Evolutionary conservation across 129 eudicot genomes (phyloP).

Genomic region (Arctium minus): DNA sequence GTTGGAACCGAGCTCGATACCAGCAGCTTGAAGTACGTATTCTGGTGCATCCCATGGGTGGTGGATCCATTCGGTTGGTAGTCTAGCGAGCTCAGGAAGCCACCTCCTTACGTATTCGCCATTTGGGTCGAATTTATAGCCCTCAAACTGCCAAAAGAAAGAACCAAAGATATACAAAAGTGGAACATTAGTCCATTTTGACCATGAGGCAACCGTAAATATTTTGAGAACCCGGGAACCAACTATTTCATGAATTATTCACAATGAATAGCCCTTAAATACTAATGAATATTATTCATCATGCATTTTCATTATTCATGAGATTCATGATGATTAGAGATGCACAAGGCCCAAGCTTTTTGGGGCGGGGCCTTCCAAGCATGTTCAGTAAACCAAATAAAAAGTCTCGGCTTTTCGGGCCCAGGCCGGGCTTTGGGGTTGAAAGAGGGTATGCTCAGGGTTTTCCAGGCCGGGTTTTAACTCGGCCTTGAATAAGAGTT

Average conservation of each 20-base stretch:
- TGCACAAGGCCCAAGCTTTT: not conserved
- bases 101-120: slow-evolving; percentile 92
- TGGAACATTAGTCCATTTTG: not conserved
- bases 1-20: slow-evolving; percentile 81
- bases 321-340: not conserved
- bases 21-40: slow-evolving; percentile 80
- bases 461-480: no score
- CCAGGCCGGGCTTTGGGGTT: no score
- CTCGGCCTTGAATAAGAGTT: no score
- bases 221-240: not conserved
- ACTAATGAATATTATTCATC: not conserved
- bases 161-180: not conserved
- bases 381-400: not conserved
- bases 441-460: no score
- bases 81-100: slow-evolving; percentile 85
- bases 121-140: slow-evolving; percentile 79
- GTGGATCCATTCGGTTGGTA: slow-evolving; percentile 92
- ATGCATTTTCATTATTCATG: not conserved
- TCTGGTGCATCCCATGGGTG: slow-evolving; percentile 95
- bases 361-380: not conserved
- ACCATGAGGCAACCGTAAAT: not conserved
- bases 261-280: not conserved
- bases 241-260: not conserved
- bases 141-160: slow-evolving; percentile 52
- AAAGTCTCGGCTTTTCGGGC: not conserved